Base-by-base conservation (phyloP, 179 eudicot genomes). In the Actinidia arguta region DNA sequence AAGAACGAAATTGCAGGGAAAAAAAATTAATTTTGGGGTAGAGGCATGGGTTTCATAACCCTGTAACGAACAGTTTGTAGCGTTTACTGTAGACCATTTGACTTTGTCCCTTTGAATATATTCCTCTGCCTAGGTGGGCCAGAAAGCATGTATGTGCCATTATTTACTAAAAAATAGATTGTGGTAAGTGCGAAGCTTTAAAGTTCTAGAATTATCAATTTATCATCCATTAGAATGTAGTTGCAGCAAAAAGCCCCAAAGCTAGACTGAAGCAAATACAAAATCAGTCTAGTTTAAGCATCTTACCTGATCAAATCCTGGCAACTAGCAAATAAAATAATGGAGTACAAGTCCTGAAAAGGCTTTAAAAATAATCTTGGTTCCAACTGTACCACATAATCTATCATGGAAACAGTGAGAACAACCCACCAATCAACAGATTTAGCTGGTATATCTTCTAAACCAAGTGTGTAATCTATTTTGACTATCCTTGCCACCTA, bases 91-190 rank as follows among this genome's bases (percentile, higher is more conserved):
- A 71, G 27, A 47, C 75, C 27, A 46, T 12, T 6, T 22, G n/a
- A 47, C 20, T 71, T 71, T 22, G n/a, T 47, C 31, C n/a, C 55
- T 47, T 22, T 46, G 13, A 24, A 22, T 72, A 24, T 22, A 17
- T 24, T 48, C 58, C 8, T 22, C 39, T n/a, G 12, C 0, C 10
- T 72, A 4, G 58, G 24, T 47, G 42, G 13, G 58, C 52, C 54
- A 47, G 22, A 71, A 46, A 71, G 31, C 54, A 1, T 71, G 5
- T 22, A 8, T 72, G 10, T 48, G 6, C 24, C 42, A 72, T 47
- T 48, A 48, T 24, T 22, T 22, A 6, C 16, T 12, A 75, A 56
- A 92, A 86, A 76, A 88, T 88, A 5, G 36, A 66, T 31, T 51
- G 8, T 13, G 18, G 46, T 3, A 59, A 58, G 6, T 47, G 44